These are phyloP conservation scores for Truncatella angustata DNA, from an alignment of 2,329 filamentous ascomycete genomes.

Conservation along the genomic window DNA sequence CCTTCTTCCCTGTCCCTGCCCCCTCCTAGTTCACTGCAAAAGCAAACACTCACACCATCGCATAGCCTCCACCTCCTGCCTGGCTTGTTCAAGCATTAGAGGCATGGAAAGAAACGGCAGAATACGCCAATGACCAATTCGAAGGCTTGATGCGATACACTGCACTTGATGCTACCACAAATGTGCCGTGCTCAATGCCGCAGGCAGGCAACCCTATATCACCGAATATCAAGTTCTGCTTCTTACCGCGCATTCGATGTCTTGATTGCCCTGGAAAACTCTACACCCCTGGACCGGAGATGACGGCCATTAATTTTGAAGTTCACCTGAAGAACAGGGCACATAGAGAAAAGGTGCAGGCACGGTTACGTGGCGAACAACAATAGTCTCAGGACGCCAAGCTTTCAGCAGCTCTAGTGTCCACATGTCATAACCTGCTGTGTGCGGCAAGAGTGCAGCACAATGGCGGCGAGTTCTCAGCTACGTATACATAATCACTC, in stretches of 20 bases:
- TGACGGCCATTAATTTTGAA: conserved; percentile 86
- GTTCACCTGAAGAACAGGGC: conserved; percentile 83
- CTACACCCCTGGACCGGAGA: conserved; percentile 85
- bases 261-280: conserved; percentile 90
- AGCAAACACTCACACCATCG: conserved; percentile 20
- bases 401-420: no score
- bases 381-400: background rate
- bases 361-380: conserved; percentile 8
- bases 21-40: no score
- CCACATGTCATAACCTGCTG: no score
- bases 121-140: conserved; percentile 79
- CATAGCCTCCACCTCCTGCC: conserved; percentile 76
- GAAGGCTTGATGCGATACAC: conserved; percentile 90
- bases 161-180: conserved; percentile 71
- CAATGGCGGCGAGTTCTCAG: no score
- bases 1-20: background rate
- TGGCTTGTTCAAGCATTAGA: conserved; percentile 80
- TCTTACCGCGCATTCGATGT: conserved; percentile 85
- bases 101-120: conserved; percentile 58
- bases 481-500: no score
- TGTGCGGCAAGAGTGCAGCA: no score
- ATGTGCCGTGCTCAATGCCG: conserved; percentile 57
- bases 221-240: conserved; percentile 72
- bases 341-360: conserved; percentile 71
- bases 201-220: conserved; percentile 46